These are phyloP conservation scores for Eimeria acervulina DNA, from an alignment of 169 alveolate genomes.

Conservation along the genomic window DNA sequence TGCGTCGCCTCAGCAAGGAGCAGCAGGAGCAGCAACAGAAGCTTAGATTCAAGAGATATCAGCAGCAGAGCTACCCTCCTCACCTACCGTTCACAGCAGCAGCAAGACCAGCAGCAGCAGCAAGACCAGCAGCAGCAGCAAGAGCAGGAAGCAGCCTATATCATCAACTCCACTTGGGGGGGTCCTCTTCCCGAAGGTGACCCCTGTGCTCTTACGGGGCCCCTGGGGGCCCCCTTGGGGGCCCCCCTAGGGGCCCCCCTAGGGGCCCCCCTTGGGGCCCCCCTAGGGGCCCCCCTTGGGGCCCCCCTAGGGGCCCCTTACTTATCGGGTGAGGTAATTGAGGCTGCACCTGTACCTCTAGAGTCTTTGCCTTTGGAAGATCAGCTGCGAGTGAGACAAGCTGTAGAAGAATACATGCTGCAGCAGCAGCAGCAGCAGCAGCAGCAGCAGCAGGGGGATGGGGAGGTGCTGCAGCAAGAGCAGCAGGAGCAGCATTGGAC, in stretches of 20 bases:
- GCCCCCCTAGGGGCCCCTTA: neutral
- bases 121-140: neutral
- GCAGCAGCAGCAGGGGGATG: constrained; percentile 86
- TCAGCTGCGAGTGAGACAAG: neutral
- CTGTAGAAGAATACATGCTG: neutral
- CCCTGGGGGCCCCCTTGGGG: too few relatives aligned
- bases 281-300: too few relatives aligned
- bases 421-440: constrained; percentile 22
- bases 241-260: too few relatives aligned
- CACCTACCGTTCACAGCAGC: too few relatives aligned
- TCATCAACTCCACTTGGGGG: neutral
- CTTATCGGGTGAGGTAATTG: neutral
- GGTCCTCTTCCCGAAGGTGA: too few relatives aligned
- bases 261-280: too few relatives aligned
- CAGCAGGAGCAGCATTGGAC: constrained; percentile 18
- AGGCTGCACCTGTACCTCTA: neutral
- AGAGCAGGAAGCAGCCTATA: neutral
- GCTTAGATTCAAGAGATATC: too few relatives aligned
- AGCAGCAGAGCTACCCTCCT: too few relatives aligned
- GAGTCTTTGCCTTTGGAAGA: neutral
- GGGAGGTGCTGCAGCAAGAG: constrained; percentile 90
- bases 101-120: too few relatives aligned
- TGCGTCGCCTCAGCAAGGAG: neutral
- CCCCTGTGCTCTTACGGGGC: too few relatives aligned
- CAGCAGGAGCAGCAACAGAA: neutral